Base-by-base conservation (phyloP, 106 monocot species). In the Hemerocallis citrina region DNA sequence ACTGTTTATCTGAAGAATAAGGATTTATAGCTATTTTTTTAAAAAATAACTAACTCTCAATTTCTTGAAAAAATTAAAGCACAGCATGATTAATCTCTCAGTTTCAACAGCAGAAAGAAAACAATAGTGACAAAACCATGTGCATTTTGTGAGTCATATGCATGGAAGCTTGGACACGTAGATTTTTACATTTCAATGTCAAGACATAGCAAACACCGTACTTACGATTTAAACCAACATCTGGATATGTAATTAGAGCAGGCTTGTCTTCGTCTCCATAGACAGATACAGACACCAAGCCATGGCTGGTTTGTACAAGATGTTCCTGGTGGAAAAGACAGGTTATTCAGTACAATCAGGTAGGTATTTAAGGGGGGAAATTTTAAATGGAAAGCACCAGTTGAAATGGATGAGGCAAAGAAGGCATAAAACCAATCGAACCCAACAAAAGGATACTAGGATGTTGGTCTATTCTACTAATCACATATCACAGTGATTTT, bases 221-320 rank as follows among this genome's bases (percentile, higher is more conserved):
- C 91, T 86, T 70, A 92, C 91, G 61, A 43, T 86, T 92, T 64
- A 92, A 67, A 49, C 83, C 91, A 34, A 92, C 41, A 67, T 92
- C 91, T 25, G 91, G 85, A 63, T 92, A 92, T 23, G 91, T 92
- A 51, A 92, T 67, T 32, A 92, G 85, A 9, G 91, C 86, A 39
- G 91, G 91, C 59, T 92, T 92, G 30, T 92, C 85, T 24, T 72
- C 77, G 63, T 92, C 91, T 3, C 91, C 91, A 72, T 79, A 86
- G 5, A 92, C 77, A 52, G 80, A 68, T 55, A 92, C 86, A n/a
- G 86, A 82, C 34, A 92, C 65, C 4, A 74, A 63, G 17, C 91
- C 91, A 67, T 68, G 72, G 24, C 67, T 61, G 36, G 85, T 92
- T 41, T 74, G 76, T 59, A 92, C 60, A 52, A 77, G 73, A 74